phyloP scores from a whole-genome alignment of 768 basidiomycete species.

The Leucocoprinus birnbaumii region DNA sequence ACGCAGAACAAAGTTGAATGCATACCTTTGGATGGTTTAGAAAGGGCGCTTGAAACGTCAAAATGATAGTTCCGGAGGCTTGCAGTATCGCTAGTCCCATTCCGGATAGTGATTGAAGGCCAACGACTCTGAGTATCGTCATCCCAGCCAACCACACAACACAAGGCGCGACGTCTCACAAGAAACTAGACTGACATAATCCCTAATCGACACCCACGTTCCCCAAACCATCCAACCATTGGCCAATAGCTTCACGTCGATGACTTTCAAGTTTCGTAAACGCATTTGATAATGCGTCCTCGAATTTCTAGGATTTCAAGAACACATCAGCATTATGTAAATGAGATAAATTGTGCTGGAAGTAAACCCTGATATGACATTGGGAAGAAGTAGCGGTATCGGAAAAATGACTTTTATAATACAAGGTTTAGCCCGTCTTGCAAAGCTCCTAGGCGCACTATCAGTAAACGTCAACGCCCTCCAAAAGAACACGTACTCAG shows the following conservation, averaged over 20 bases:
- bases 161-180: too few species aligned
- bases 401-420: constrained; percentile 51
- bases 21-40: too few species aligned
- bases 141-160: too few species aligned
- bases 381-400: constrained; percentile 78
- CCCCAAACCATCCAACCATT: constrained; percentile 29
- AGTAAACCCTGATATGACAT: constrained; percentile 68
- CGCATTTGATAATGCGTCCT: constrained; percentile 54
- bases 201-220: constrained; percentile 11
- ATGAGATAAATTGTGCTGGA: too few species aligned
- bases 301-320: constrained; percentile 42
- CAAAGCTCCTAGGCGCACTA: constrained; percentile 62
- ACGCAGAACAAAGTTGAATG: too few species aligned
- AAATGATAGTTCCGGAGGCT: too few species aligned
- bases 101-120: too few species aligned
- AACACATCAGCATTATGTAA: too few species aligned
- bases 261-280: constrained; percentile 54
- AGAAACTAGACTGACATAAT: not conserved
- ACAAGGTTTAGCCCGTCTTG: constrained; percentile 49
- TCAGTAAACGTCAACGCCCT: too few species aligned
- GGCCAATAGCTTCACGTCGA: constrained; percentile 44
- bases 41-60: too few species aligned
- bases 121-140: too few species aligned
- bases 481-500: constrained; percentile 50
- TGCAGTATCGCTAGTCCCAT: too few species aligned